Percentiles rank a stretch among this genome's conserved stretches.
These are phyloP conservation scores for Lagerstroemia speciosa DNA, from an alignment of 345 rosid species.

Conservation along the genomic window DNA sequence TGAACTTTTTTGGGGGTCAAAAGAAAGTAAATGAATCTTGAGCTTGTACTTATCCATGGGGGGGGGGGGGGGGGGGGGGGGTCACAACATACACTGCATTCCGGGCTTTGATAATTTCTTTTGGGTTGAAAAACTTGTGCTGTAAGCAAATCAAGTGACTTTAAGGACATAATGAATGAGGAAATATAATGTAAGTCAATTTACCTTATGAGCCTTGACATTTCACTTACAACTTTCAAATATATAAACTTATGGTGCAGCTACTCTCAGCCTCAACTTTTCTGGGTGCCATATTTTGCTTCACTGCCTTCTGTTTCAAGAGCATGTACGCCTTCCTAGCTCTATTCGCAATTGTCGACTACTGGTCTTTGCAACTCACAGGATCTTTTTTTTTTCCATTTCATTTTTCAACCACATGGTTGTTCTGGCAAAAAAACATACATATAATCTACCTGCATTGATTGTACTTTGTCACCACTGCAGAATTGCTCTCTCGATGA, in stretches of 20 bases:
- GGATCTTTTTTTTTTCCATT: slow-evolving; percentile 31
- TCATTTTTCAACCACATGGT: not conserved
- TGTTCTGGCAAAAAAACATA: not conserved
- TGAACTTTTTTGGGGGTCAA: not conserved
- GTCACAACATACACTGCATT: not conserved
- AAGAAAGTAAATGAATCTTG: not conserved
- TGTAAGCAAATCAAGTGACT: not conserved
- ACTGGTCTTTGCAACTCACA: slow-evolving; percentile 81
- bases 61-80: no score
- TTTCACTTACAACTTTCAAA: not conserved
- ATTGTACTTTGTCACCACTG: not conserved
- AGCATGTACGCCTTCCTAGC: slow-evolving; percentile 80
- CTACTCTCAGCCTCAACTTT: slow-evolving; percentile 67
- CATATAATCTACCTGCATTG: not conserved
- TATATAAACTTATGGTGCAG: slow-evolving; percentile 24
- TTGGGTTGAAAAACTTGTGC: not conserved
- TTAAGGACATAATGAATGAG: not conserved
- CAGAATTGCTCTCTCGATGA: not conserved
- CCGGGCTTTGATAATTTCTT: not conserved
- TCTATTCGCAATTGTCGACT: slow-evolving; percentile 77
- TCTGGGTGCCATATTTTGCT: slow-evolving; percentile 52
- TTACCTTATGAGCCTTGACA: not conserved
- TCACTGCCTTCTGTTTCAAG: slow-evolving; percentile 70
- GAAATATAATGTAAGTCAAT: not conserved
- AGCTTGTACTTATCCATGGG: not conserved